Percentiles rank a stretch among this genome's conserved stretches.
Conservation (phyloP, 2,329 filamentous ascomycete genomes). For the Ascochyta clinopodiicola region DNA sequence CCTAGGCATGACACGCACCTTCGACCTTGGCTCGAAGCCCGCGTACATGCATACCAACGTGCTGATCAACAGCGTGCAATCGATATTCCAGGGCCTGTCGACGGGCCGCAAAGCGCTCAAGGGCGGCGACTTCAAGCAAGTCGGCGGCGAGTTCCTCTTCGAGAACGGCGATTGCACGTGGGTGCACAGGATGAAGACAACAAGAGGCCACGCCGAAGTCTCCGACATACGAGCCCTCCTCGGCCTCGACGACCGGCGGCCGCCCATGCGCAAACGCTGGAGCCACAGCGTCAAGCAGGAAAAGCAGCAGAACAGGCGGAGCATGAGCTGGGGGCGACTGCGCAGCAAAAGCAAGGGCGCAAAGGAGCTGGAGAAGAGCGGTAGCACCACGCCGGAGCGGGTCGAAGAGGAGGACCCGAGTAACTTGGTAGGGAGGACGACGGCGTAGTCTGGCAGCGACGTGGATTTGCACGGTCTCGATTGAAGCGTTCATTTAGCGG, state of each 20-base stretch:
- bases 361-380: conserved; percentile 27
- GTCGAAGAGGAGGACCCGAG: conserved; percentile 27
- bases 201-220: conserved; percentile 78
- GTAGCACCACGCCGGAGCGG: conserved; percentile 27
- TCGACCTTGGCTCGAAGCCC: conserved; percentile 67
- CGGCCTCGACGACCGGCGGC: conserved; percentile 50
- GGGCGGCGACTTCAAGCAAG: conserved; percentile 71
- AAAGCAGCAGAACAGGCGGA: conserved; percentile 30
- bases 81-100: conserved; percentile 67
- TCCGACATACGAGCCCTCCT: conserved; percentile 69
- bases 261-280: conserved; percentile 43
- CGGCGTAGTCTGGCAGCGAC: not conserved
- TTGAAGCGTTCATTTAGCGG: conserved; percentile 2
- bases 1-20: conserved; percentile 72
- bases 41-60: conserved; percentile 67
- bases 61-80: conserved; percentile 55
- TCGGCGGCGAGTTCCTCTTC: conserved; percentile 82
- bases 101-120: conserved; percentile 65
- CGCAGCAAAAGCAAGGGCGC: conserved; percentile 35
- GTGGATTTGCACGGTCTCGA: not conserved
- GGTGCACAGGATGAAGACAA: conserved; percentile 83
- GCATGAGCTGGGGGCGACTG: conserved; percentile 37
- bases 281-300: conserved; percentile 40
- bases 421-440: conserved; percentile 15
- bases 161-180: conserved; percentile 74